phyloP scores from a whole-genome alignment of 108 stramenopile genomes.

The Licmophora abbreviata region DNA sequence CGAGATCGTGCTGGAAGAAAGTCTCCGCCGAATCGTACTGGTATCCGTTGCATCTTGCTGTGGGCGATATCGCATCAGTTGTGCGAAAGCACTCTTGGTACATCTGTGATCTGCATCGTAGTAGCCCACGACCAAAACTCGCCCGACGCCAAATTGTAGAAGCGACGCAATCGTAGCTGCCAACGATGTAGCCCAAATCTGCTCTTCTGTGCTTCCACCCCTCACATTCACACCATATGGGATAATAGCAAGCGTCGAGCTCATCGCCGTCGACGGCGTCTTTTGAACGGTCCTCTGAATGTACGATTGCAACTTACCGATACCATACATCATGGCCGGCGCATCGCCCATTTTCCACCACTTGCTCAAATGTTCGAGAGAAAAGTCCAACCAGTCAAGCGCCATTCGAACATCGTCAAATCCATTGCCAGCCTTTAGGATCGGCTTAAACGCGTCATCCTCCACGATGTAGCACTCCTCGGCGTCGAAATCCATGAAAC shows the following conservation, averaged over 20 bases:
- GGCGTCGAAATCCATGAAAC: constrained; percentile 3
- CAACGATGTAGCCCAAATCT: constrained; percentile 7
- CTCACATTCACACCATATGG: too few species aligned
- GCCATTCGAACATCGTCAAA: constrained; percentile 24
- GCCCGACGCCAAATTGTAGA: constrained; percentile 16
- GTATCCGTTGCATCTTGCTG: not conserved
- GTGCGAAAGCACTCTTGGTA: too few species aligned
- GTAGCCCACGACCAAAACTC: constrained; percentile 27
- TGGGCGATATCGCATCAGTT: too few species aligned
- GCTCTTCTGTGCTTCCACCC: not conserved
- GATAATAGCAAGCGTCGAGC: constrained; percentile 18
- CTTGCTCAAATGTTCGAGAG: constrained; percentile 42
- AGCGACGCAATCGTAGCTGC: constrained; percentile 34
- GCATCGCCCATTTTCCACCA: constrained; percentile 21
- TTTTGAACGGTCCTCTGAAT: not conserved
- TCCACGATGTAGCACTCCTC: constrained; percentile 6
- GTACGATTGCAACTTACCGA: not conserved
- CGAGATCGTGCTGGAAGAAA: not conserved
- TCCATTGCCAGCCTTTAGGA: not conserved
- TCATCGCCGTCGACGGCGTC: constrained; percentile 11
- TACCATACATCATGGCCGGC: not conserved
- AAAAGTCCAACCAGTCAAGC: constrained; percentile 43
- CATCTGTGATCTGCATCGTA: too few species aligned
- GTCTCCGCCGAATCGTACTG: not conserved
- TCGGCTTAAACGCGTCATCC: constrained; percentile 13